phyloP scores from a whole-genome alignment of 2,329 filamentous ascomycete genomes.

The Talaromyces sp. region DNA sequence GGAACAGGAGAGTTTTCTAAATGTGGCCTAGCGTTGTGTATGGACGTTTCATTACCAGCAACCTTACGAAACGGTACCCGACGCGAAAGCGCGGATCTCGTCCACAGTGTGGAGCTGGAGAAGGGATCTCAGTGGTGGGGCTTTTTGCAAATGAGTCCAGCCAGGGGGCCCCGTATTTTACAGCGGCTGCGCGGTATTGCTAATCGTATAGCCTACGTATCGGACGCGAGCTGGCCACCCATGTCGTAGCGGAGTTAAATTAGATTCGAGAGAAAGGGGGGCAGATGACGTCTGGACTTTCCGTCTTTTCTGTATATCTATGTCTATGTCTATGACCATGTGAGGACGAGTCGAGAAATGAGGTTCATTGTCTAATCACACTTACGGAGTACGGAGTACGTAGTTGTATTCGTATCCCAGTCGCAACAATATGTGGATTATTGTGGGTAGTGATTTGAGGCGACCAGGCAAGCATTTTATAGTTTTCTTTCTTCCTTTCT shows the following conservation, averaged over 20 bases:
- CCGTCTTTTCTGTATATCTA: no score
- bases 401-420: no score
- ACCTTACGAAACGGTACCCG: slow-evolving; percentile 4
- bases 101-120: not conserved
- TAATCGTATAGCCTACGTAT: not conserved
- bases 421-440: no score
- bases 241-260: not conserved
- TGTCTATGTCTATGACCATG: no score
- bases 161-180: not conserved
- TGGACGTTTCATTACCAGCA: slow-evolving; percentile 1
- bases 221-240: not conserved
- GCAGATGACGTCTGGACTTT: not conserved
- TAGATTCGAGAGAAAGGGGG: not conserved
- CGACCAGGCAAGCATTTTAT: no score
- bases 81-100: slow-evolving; percentile 9
- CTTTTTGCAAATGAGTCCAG: not conserved
- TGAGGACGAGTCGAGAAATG: not conserved
- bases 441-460: no score
- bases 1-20: not conserved
- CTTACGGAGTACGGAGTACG: no score
- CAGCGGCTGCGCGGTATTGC: not conserved
- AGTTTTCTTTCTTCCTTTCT: no score
- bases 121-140: not conserved
- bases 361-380: no score
- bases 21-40: not conserved